Percentiles rank a stretch among this genome's conserved stretches.
Evolutionary conservation across 139 green algal species (phyloP).

Genomic region (Picochlorum costavermella): DNA sequence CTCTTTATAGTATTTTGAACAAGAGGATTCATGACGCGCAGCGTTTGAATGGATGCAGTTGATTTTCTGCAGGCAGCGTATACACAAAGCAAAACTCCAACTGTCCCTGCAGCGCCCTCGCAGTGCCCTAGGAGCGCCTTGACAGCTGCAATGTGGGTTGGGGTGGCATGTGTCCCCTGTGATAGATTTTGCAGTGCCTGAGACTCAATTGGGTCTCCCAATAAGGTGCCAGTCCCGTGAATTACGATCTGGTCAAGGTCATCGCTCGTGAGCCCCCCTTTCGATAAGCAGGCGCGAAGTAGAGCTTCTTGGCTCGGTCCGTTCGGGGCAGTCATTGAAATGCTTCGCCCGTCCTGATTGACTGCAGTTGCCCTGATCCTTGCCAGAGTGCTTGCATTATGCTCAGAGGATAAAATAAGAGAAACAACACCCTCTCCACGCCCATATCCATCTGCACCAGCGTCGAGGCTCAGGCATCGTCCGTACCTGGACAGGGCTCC

Average conservation of each 20-base stretch:
- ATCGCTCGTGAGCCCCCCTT: not conserved
- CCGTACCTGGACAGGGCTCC: constrained; percentile 36
- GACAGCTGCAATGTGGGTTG: constrained; percentile 11
- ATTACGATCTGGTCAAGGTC: constrained; percentile 5
- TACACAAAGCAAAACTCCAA: constrained; percentile 45
- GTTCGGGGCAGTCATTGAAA: constrained; percentile 69
- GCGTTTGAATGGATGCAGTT: not conserved
- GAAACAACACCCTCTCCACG: constrained; percentile 34
- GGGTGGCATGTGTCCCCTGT: not conserved
- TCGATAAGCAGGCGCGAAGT: constrained; percentile 25
- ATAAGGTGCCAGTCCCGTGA: constrained; percentile 45
- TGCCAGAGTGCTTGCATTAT: not conserved
- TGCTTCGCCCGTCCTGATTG: constrained; percentile 82
- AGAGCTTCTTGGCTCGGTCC: constrained; percentile 56
- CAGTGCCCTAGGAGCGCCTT: constrained; percentile 41
- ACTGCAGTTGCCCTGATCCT: constrained; percentile 33
- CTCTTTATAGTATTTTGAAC: not conserved
- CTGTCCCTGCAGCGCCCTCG: constrained; percentile 38
- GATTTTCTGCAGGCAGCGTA: not conserved
- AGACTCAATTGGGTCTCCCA: constrained; percentile 39
- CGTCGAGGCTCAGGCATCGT: constrained; percentile 47
- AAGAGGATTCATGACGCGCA: no score
- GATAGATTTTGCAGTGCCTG: not conserved
- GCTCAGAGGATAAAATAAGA: not conserved
- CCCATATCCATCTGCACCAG: constrained; percentile 52